Conservation (phyloP, 2,329 filamentous ascomycete species). For the Microsporum audouinii region DNA sequence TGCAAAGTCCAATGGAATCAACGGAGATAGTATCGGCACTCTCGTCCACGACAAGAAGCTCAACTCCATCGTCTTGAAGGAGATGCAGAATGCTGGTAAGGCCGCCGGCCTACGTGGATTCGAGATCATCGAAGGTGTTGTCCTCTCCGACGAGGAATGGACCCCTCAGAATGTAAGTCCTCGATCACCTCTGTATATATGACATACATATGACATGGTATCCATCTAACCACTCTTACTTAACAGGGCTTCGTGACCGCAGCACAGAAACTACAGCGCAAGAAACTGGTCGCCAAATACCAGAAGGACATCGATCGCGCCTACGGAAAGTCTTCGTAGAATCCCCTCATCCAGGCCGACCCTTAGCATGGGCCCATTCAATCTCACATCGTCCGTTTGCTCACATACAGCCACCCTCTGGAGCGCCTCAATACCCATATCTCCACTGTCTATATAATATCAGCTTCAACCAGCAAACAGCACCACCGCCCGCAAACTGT, state of each 20-base stretch:
- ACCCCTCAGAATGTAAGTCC: constrained; percentile 31
- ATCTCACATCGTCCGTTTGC: background rate
- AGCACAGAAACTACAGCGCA: constrained; percentile 62
- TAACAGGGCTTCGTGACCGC: constrained; percentile 53
- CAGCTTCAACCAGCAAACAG: background rate
- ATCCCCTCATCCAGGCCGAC: background rate
- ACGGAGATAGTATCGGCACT: constrained; percentile 20
- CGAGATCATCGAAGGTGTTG: constrained; percentile 35
- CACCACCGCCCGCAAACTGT: background rate
- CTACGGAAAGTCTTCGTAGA: constrained; percentile 39
- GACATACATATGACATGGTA: background rate
- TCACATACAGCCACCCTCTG: background rate
- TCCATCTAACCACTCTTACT: constrained; percentile 22
- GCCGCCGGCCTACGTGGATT: constrained; percentile 29
- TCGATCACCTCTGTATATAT: constrained; percentile 6
- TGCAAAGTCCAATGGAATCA: constrained; percentile 41
- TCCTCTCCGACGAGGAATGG: constrained; percentile 37
- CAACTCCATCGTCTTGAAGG: constrained; percentile 30
- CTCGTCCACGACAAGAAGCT: constrained; percentile 32
- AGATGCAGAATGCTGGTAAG: constrained; percentile 29
- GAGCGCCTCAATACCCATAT: background rate
- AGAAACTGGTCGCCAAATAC: constrained; percentile 52
- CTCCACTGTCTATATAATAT: background rate
- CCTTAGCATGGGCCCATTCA: background rate
- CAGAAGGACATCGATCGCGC: constrained; percentile 51